A percentile compares a stretch with the other conserved stretches of the same genome.
Conservation (phyloP, 352 stramenopile species). For the Globisporangium paroecandrum region DNA sequence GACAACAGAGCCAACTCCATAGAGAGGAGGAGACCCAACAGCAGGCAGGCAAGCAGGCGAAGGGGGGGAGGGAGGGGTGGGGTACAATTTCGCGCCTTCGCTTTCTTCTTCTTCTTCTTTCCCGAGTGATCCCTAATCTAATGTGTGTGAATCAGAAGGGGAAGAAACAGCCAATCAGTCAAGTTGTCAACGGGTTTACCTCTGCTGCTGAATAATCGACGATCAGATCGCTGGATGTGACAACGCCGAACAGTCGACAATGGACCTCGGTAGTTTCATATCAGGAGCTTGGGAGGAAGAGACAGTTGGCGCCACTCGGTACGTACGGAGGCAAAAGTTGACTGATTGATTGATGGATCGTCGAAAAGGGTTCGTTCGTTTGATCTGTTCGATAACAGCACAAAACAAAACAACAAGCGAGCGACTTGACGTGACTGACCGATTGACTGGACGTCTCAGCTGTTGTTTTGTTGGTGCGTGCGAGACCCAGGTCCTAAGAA, state of each 20-base stretch:
- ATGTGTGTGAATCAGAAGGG: conserved; percentile 16
- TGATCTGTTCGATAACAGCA: neutral
- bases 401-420: neutral
- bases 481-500: neutral
- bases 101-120: neutral
- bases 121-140: neutral
- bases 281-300: conserved; percentile 9
- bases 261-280: conserved; percentile 4
- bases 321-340: conserved; percentile 1
- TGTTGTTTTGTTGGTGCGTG: neutral
- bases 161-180: conserved; percentile 19
- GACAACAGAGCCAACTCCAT: conserved; percentile 1
- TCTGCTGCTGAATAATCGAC: conserved; percentile 7
- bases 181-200: conserved; percentile 17
- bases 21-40: neutral
- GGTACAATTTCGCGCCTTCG: conserved; percentile 13
- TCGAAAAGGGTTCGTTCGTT: neutral
- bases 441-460: conserved; percentile 4
- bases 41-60: neutral
- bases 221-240: neutral
- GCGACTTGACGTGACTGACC: neutral
- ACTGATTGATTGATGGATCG: conserved; percentile 7
- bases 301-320: conserved; percentile 10
- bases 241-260: neutral
- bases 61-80: neutral